Base-by-base conservation (phyloP, 2,329 filamentous ascomycete genomes). In the Beauveria australis region DNA sequence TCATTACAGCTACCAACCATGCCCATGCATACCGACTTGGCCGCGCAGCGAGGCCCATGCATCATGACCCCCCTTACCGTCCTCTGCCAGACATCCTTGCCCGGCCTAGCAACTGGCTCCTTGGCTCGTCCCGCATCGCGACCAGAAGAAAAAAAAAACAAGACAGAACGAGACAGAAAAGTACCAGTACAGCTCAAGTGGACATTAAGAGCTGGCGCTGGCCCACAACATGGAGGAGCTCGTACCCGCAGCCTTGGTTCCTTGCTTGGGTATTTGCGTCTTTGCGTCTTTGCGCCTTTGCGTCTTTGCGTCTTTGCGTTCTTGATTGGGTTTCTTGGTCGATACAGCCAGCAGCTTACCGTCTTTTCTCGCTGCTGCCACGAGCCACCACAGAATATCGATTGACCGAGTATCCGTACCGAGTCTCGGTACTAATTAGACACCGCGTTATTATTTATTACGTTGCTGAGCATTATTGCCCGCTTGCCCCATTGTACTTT, bases 181-280 rank as follows among this genome's bases (percentile, higher is more conserved):
- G 30, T 22, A 51, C 22, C 44, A 58, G 33, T n/a, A 22, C 47
- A 53, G 51, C 46, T 51, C 30, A 58, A 18, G 44, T 58, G 54
- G 30, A 28, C 46, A 60, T 41, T 12, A 7, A 46, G 46, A 59
- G 56, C 56, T 53, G 49, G 56, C 14, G 5, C 37, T 16, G 24
- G 57, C 37, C 56, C 56, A 58, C 56, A 53, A 18, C 26, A 9
- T n/a, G n/a, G 47, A 59, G 56, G 47, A 53, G 37, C 56, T 59
- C 18, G 56, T 59, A 59, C 48, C 48, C 56, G 56, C 56, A 59
- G 47, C 40, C 56, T 59, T 59, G 56, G 48, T 37, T 37, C 44
- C 33, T 14, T 37, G 33, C 12, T 37, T 55, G 40, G 51, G 51
- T 46, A n/a, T 46, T 22, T 46, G 19, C 43, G 44, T 47, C 16